Base-by-base conservation (phyloP, 2,329 filamentous ascomycete genomes). In the Chlorencoelia australis region DNA sequence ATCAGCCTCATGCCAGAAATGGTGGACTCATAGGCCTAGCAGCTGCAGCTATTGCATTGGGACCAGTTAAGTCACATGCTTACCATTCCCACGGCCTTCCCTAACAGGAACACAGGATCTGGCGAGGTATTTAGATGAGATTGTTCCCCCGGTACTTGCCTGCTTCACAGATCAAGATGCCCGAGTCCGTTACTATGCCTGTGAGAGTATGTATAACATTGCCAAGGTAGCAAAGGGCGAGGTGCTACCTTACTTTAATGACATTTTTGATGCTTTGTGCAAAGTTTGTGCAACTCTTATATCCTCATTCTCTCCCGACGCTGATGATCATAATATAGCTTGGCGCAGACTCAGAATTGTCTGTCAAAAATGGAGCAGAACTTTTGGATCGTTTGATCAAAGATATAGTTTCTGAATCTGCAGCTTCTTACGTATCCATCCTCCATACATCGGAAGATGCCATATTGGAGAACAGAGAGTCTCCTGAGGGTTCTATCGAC, bases 191-290 rank as follows among this genome's bases (percentile, higher is more conserved):
- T 98, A 98, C 61, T 98, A 98, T 63, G 91, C 91, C 16, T 98
- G 91, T 63, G 91, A 98, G 66, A 93, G 88, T 60, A 98, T 98
- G 91, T 98, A 98, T 65, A 98, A 98, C 62, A 98, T 98, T 56
- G 88, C 91, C 55, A 98, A 98, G 64, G 91, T 98, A 31, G 91
- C 89, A 42, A 98, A 98, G 63, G 91, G 93, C 24, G 91, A 98
- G 62, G 91, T 98, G 14, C 63, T 98, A 47, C 75, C 93, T 26
- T 98, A 94, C 67, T 98, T 98, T 63, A 98, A 98, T 62, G 83
- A 93, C 53, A 91, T 98, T 45, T 98, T 98, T 56, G 91, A 98
- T 64, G 87, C 91, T 15, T 67, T 98, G 37, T 94, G 88, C 66
- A 96, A 95, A 73, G 87, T 93, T 65, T 44, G 63, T 35, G 8